Percentiles rank a stretch among this genome's conserved stretches.
Evolutionary conservation across 208 protist genomes (phyloP).

Genomic region (Trichomonas tenax): DNA sequence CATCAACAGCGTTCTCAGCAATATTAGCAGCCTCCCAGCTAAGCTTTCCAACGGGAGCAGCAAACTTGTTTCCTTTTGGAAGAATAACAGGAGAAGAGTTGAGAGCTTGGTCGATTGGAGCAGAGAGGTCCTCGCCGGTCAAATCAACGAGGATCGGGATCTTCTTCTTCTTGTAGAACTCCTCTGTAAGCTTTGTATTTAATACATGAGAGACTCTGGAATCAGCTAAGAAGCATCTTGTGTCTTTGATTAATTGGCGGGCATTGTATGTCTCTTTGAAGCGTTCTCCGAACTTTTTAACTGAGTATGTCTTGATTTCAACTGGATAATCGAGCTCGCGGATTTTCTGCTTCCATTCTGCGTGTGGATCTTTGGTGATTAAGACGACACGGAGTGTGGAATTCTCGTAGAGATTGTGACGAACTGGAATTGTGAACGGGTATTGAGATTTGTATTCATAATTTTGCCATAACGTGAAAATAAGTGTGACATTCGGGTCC

Average conservation of each 20-base stretch:
- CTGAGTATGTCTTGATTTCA: background rate
- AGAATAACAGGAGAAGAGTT: background rate
- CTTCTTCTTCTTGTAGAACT: slow-evolving; percentile 4
- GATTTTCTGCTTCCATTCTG: slow-evolving; percentile 8
- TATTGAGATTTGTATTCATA: background rate
- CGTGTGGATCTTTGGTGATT: slow-evolving; percentile 8
- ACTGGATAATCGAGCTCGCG: background rate
- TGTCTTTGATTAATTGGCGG: background rate
- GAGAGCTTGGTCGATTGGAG: background rate
- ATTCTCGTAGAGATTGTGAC: background rate
- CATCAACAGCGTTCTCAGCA: background rate
- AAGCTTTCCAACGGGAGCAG: background rate
- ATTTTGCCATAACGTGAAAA: background rate
- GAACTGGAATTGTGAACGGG: background rate
- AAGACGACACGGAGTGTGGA: background rate
- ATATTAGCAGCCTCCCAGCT: background rate
- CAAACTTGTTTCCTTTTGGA: slow-evolving; percentile 9
- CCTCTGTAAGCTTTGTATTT: background rate
- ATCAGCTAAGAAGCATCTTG: background rate
- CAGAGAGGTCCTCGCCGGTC: background rate
- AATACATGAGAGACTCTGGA: background rate
- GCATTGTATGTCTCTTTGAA: background rate
- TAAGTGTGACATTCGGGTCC: background rate
- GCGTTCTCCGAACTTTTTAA: background rate
- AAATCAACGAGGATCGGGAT: background rate